Evolutionary conservation across 2,329 filamentous ascomycete species (phyloP).

Genomic region (Penicillium expansum): DNA sequence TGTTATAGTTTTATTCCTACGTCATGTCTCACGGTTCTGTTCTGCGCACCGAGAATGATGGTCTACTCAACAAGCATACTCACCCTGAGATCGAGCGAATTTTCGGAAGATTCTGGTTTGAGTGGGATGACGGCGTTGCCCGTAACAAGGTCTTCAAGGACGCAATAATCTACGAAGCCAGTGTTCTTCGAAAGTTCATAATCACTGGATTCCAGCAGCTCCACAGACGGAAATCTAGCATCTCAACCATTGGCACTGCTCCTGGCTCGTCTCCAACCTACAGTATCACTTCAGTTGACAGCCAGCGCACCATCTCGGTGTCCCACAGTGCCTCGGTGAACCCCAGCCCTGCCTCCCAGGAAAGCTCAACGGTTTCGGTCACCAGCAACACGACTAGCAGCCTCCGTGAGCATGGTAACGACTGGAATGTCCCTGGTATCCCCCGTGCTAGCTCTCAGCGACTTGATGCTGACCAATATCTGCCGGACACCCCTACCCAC

Average conservation of each 20-base stretch:
- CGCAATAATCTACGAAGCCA: conserved; percentile 4
- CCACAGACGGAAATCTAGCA: not conserved
- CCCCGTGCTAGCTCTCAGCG: not conserved
- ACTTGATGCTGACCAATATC: not conserved
- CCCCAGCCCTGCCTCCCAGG: not conserved
- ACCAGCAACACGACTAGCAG: not conserved
- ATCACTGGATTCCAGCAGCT: conserved; percentile 8
- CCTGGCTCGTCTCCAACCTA: not conserved
- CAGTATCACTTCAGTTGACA: not conserved
- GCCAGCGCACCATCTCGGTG: not conserved
- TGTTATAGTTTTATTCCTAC: conserved; percentile 8
- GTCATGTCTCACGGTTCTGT: conserved; percentile 4
- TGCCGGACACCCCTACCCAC: not conserved
- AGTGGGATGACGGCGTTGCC: not conserved
- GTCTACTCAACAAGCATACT: not conserved
- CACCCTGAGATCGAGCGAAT: not conserved
- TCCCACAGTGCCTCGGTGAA: not conserved
- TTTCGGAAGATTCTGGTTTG: conserved; percentile 12
- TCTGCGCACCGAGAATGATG: not conserved
- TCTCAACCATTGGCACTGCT: conserved; percentile 2
- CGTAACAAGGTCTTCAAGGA: not conserved
- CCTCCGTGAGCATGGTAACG: not conserved
- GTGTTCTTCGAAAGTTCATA: conserved; percentile 7
- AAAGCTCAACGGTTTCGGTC: not conserved
- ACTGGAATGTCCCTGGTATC: not conserved